phyloP scores from a whole-genome alignment of 345 rosid genomes.

The Eutrema heterophyllum region DNA sequence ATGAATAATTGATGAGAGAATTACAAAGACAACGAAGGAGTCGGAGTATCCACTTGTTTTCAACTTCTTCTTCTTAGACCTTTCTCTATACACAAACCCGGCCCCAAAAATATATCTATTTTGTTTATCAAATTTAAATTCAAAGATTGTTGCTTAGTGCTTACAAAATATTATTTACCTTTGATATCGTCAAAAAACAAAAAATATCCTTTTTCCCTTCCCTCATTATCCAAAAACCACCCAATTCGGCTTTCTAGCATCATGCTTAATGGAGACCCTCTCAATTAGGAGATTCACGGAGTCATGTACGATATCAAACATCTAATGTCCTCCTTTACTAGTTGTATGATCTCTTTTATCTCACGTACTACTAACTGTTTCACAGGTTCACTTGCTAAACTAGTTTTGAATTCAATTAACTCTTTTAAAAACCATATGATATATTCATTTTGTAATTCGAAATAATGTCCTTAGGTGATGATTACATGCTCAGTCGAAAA shows the following conservation, averaged over 20 bases:
- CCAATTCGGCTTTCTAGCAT: background rate
- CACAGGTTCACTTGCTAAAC: too few relatives aligned
- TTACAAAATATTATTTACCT: background rate
- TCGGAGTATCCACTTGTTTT: conserved; percentile 58
- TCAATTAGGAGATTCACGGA: too few relatives aligned
- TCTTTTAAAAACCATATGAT: too few relatives aligned
- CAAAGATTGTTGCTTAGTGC: background rate
- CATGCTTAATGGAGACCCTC: too few relatives aligned
- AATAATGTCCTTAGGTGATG: background rate
- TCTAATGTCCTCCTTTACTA: too few relatives aligned
- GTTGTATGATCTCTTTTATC: too few relatives aligned
- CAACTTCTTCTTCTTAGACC: conserved; percentile 46
- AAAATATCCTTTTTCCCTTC: background rate
- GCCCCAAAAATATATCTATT: background rate
- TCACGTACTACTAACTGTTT: too few relatives aligned
- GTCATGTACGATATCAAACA: too few relatives aligned
- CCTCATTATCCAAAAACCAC: background rate
- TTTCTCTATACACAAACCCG: conserved; percentile 26
- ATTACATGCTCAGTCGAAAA: background rate
- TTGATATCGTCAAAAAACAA: too few relatives aligned
- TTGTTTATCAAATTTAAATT: background rate
- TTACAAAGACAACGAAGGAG: conserved; percentile 42
- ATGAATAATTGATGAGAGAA: conserved; percentile 36
- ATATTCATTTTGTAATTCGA: too few relatives aligned
- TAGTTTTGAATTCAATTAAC: too few relatives aligned